phyloP scores from a whole-genome alignment of 768 basidiomycete species.

The Rhizopogon roseolus region DNA sequence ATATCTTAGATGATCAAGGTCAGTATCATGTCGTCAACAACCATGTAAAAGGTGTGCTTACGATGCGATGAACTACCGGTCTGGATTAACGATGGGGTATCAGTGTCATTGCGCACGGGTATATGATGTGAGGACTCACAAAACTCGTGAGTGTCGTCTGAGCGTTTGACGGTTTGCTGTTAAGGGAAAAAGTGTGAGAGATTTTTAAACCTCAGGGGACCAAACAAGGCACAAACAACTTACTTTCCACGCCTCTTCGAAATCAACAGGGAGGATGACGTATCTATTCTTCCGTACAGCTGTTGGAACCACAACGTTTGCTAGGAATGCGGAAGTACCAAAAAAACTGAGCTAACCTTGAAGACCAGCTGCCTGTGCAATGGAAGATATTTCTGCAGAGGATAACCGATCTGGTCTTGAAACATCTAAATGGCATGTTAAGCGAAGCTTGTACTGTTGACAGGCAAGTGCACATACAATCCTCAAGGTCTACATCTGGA shows the following conservation, averaged over 20 bases:
- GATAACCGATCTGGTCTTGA: slow-evolving; percentile 95
- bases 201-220: slow-evolving; percentile 21
- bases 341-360: slow-evolving; percentile 56
- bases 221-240: slow-evolving; percentile 56
- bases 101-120: slow-evolving; percentile 1
- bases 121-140: slow-evolving; percentile 49
- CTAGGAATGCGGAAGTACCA: neutral
- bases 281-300: slow-evolving; percentile 98
- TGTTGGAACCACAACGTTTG: slow-evolving; percentile 21
- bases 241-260: slow-evolving; percentile 99
- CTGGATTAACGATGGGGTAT: slow-evolving; percentile 20
- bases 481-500: slow-evolving; percentile 96
- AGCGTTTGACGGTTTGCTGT: slow-evolving; percentile 95
- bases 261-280: slow-evolving; percentile 93
- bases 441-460: slow-evolving; percentile 6
- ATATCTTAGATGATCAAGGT: slow-evolving; percentile 17
- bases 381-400: slow-evolving; percentile 91
- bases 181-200: slow-evolving; percentile 24
- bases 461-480: slow-evolving; percentile 59
- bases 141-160: slow-evolving; percentile 96
- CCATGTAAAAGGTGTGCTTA: slow-evolving; percentile 33
- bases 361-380: slow-evolving; percentile 94
- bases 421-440: slow-evolving; percentile 57
- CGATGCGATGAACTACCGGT: slow-evolving; percentile 30
- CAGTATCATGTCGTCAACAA: slow-evolving; percentile 11